Conservation (phyloP, 2,329 filamentous ascomycete genomes). For the Gliomastix tumulicola region DNA sequence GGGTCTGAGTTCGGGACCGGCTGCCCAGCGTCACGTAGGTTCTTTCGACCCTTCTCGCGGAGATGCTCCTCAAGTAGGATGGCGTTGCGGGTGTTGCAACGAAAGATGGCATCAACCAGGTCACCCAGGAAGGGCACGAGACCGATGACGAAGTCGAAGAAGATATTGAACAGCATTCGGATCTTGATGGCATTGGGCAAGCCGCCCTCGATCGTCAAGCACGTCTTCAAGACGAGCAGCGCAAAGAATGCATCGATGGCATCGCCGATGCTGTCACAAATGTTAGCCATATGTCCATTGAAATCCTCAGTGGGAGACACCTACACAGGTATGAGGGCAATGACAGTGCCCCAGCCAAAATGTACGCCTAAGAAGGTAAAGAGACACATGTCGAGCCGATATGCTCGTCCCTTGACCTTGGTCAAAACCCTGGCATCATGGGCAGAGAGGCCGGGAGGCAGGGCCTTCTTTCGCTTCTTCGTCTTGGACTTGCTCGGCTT, state of each 20-base stretch:
- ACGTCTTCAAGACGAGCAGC: conserved; percentile 66
- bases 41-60: conserved; percentile 58
- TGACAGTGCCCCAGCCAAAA: conserved; percentile 84
- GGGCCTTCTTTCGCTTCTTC: conserved; percentile 79
- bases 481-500: conserved; percentile 51
- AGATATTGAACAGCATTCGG: conserved; percentile 76
- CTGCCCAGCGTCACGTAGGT: conserved; percentile 37
- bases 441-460: conserved; percentile 74
- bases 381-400: conserved; percentile 76
- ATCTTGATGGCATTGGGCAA: conserved; percentile 54
- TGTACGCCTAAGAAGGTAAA: conserved; percentile 76
- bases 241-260: conserved; percentile 66
- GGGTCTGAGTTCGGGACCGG: conserved; percentile 41
- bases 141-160: conserved; percentile 66
- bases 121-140: conserved; percentile 74
- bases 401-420: conserved; percentile 78
- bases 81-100: conserved; percentile 72
- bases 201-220: conserved; percentile 68
- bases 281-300: conserved; percentile 10
- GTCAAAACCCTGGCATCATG: conserved; percentile 79
- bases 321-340: conserved; percentile 76
- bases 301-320: conserved; percentile 24
- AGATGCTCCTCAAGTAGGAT: conserved; percentile 62
- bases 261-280: conserved; percentile 59
- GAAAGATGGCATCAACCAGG: conserved; percentile 63